phyloP scores from a whole-genome alignment of 805 yeast genomes.

The Candida ipomoeae region DNA sequence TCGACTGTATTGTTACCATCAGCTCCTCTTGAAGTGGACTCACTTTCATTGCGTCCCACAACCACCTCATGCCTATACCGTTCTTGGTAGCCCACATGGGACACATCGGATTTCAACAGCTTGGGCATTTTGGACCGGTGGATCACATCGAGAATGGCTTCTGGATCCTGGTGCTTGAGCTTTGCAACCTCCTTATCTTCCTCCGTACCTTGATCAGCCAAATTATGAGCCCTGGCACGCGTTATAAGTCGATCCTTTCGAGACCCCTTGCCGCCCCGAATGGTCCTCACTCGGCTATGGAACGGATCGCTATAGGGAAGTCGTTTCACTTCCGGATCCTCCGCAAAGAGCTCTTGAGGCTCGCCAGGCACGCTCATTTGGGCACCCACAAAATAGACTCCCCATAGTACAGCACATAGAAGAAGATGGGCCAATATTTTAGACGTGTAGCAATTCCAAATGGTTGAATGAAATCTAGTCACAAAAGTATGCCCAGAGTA shows the following conservation, averaged over 20 bases:
- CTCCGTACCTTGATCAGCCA: neutral
- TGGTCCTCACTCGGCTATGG: neutral
- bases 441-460: neutral
- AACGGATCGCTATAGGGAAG: neutral
- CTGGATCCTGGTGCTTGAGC: neutral
- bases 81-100: slow-evolving; percentile 2
- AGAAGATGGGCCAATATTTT: neutral
- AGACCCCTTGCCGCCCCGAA: neutral
- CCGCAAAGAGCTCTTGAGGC: neutral
- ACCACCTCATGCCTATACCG: slow-evolving; percentile 1
- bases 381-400: neutral
- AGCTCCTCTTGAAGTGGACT: too few relatives aligned
- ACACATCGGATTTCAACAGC: neutral
- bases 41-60: neutral
- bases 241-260: neutral
- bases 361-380: neutral
- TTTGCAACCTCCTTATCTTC: neutral
- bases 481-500: neutral
- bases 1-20: too few relatives aligned
- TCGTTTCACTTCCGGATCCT: neutral
- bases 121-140: neutral
- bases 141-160: neutral
- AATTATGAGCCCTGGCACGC: neutral
- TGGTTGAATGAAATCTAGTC: neutral
- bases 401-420: neutral